Evolutionary conservation across 352 stramenopile species (phyloP).

Genomic region (Globisporangium spiculum): DNA sequence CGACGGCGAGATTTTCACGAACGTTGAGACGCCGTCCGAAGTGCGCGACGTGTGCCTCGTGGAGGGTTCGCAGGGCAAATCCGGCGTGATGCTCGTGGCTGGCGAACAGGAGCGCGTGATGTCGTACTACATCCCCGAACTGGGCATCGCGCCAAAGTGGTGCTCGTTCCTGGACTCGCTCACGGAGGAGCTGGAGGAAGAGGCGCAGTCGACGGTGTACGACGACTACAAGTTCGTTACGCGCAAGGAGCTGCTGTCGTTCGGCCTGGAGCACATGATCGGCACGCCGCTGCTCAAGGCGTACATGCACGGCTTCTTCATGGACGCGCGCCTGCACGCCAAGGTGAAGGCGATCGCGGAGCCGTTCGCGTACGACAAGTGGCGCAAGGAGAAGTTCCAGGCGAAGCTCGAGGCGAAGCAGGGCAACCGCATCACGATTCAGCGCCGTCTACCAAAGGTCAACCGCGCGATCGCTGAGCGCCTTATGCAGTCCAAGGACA

Average conservation of each 20-base stretch:
- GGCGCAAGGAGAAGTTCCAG: constrained; percentile 95
- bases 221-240: constrained; percentile 99
- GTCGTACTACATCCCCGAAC: constrained; percentile 98
- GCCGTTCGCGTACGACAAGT: constrained; percentile 98
- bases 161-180: constrained; percentile 99
- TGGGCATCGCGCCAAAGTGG: constrained; percentile 98
- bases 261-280: constrained; percentile 98
- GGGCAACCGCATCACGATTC: constrained; percentile 88
- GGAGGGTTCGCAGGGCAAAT: constrained; percentile 87
- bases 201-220: constrained; percentile 92
- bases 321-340: constrained; percentile 97
- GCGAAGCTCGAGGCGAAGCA: constrained; percentile 91
- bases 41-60: constrained; percentile 96
- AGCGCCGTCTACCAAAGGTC: constrained; percentile 86
- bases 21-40: constrained; percentile 96
- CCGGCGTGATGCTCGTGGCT: constrained; percentile 95
- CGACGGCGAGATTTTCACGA: constrained; percentile 91
- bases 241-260: constrained; percentile 90
- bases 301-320: constrained; percentile 99
- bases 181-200: constrained; percentile 98
- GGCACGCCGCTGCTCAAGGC: constrained; percentile 96
- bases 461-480: constrained; percentile 88
- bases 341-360: constrained; percentile 95
- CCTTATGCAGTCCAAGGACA: constrained; percentile 67
- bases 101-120: constrained; percentile 96